phyloP scores from a whole-genome alignment of 495 filamentous ascomycete genomes.

The Neurospora tetraspora region DNA sequence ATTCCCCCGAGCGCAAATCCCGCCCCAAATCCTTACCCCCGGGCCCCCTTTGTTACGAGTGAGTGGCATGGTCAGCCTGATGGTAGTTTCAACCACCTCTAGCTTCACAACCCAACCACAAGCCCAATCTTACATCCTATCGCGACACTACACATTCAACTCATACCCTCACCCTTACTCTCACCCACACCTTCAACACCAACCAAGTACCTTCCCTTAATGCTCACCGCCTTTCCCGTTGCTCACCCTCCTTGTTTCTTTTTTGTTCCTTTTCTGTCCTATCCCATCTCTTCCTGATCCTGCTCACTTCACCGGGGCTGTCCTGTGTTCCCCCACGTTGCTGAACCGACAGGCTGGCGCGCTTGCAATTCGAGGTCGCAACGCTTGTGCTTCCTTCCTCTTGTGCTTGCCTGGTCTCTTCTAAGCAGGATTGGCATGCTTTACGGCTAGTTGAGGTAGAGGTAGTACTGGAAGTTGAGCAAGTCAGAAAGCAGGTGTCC shows the following conservation, averaged over 20 bases:
- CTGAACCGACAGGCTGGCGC: background rate
- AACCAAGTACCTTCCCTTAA: background rate
- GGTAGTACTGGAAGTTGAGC: background rate
- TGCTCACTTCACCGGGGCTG: background rate
- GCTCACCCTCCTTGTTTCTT: background rate
- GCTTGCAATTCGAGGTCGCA: background rate
- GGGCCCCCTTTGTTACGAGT: conserved; percentile 2
- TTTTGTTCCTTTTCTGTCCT: background rate
- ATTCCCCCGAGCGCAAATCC: background rate
- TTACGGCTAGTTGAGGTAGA: background rate
- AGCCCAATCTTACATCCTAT: background rate
- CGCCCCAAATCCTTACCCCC: background rate
- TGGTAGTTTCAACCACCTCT: conserved; percentile 2
- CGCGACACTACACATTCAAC: background rate
- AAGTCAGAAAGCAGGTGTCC: background rate
- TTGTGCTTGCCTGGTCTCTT: background rate
- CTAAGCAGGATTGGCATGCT: background rate
- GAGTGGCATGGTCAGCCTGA: conserved; percentile 6
- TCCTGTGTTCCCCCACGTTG: conserved; percentile 1
- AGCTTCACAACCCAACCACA: conserved; percentile 7
- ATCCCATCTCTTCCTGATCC: background rate
- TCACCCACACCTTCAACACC: background rate
- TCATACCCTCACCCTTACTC: background rate
- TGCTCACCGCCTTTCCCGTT: background rate
- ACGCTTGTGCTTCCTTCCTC: background rate